Base-by-base conservation (phyloP, 2,329 filamentous ascomycete species). In the Tolypocladium inflatum region DNA sequence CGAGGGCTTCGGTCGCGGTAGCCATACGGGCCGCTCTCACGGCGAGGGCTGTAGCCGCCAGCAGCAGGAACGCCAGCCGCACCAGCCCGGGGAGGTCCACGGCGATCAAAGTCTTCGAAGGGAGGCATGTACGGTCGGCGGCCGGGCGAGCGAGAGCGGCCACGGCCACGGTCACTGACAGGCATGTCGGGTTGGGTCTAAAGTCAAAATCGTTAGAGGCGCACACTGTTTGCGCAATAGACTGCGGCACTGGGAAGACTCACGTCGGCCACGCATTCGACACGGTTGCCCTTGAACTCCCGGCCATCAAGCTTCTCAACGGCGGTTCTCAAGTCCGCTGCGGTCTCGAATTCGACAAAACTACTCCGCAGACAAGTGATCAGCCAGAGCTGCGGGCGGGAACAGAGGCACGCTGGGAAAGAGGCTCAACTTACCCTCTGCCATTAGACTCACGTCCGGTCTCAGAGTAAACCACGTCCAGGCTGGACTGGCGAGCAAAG, bases 381-480 rank as follows among this genome's bases (percentile, higher is more conserved):
- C 15, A 70, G 58, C 17, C 57, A 15, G 6, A 37, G 30, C 48
- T 35, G 30, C 48, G 9, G n/a, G 45, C 23, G 15, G 23, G 8
- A n/a, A 13, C 30, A 35, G 35, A 4, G 19, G 21, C 19, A 11
- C 17, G 30, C 33, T 13, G 8, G 30, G 5, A 17, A 21, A 1
- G 4, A 9, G 48, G 30, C 48, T 19, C 48, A 11, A 80, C 88
- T 76, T 76, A 96, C 91, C 93, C 93, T 84, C 89, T 90, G 64
- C 91, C 91, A 73, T 95, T 91, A 65, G 88, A 89, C 72, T 96
- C 92, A 69, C 93, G 91, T 67, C 87, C 88, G 61, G 95, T 95
- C 78, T 99, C 94, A 64, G 92, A 97, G 74, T 96, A 99, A 69
- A 99, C 94, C 64, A 99, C 94, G 74, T 97, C 94, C 75, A 96